phyloP scores from a whole-genome alignment of 2,329 filamentous ascomycete species.

The Aspergillus sp. region DNA sequence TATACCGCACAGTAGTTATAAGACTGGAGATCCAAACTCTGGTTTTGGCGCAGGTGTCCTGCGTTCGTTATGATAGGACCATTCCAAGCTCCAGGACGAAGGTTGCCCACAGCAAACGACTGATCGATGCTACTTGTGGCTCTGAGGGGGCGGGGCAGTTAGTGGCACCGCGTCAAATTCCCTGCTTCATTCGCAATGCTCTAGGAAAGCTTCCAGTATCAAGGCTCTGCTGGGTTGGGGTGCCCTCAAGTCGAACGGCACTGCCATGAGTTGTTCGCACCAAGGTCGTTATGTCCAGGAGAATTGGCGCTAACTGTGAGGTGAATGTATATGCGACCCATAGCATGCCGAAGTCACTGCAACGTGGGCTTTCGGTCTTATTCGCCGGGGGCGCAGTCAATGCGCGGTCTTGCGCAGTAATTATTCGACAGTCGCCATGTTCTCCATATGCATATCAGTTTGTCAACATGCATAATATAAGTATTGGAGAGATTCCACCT shows the following conservation, averaged over 20 bases:
- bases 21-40: neutral
- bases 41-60: neutral
- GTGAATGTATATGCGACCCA: neutral
- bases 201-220: neutral
- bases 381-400: neutral
- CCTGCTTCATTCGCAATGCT: neutral
- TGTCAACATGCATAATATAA: constrained; percentile 1
- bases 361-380: neutral
- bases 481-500: neutral
- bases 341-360: neutral
- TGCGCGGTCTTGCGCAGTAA: neutral
- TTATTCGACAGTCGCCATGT: neutral
- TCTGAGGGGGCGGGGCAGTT: neutral
- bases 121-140: constrained; percentile 2
- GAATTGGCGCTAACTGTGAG: neutral
- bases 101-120: neutral
- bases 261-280: neutral
- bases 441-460: neutral
- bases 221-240: neutral
- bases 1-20: neutral
- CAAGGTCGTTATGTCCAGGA: neutral
- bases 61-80: neutral
- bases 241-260: neutral
- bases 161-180: neutral
- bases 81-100: neutral